Evolutionary conservation across 1,284 basidiomycete genomes (phyloP).

Genomic region (Apiotrichum porosum): DNA sequence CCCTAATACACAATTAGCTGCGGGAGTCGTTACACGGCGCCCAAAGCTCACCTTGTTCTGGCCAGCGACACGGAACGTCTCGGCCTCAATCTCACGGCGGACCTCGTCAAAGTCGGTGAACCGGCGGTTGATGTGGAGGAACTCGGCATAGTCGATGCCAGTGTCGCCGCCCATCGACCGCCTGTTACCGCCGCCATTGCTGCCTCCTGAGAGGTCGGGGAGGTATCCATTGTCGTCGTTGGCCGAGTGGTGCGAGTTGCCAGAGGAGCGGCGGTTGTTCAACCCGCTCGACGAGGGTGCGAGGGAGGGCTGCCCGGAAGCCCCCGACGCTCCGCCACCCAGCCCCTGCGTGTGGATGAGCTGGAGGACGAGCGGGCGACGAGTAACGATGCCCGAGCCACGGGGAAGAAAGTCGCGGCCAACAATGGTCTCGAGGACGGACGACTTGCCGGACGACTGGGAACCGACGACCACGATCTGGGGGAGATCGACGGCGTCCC

Average conservation of each 20-base stretch:
- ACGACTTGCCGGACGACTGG: conserved; percentile 55
- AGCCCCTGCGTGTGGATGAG: conserved; percentile 75
- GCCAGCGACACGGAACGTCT: conserved; percentile 94
- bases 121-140: conserved; percentile 90
- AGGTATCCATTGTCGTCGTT: conserved; percentile 34
- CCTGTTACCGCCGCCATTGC: conserved; percentile 15
- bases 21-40: not conserved
- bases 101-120: conserved; percentile 95
- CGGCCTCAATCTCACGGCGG: conserved; percentile 93
- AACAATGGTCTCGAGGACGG: conserved; percentile 66
- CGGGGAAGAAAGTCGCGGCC: conserved; percentile 93
- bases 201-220: conserved; percentile 31
- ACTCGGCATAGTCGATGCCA: conserved; percentile 88
- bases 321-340: conserved; percentile 1
- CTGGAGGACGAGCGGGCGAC: conserved; percentile 89
- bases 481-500: conserved; percentile 55
- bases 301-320: conserved; percentile 6
- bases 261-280: not conserved
- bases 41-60: conserved; percentile 70
- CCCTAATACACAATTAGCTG: conserved; percentile 51
- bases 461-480: conserved; percentile 50
- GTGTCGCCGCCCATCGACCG: conserved; percentile 30
- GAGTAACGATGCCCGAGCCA: conserved; percentile 70
- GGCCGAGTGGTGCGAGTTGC: not conserved
- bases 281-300: not conserved